Evolutionary conservation across 2,329 filamentous ascomycete genomes (phyloP).

Genomic region (Pseudogymnoascus sp.): DNA sequence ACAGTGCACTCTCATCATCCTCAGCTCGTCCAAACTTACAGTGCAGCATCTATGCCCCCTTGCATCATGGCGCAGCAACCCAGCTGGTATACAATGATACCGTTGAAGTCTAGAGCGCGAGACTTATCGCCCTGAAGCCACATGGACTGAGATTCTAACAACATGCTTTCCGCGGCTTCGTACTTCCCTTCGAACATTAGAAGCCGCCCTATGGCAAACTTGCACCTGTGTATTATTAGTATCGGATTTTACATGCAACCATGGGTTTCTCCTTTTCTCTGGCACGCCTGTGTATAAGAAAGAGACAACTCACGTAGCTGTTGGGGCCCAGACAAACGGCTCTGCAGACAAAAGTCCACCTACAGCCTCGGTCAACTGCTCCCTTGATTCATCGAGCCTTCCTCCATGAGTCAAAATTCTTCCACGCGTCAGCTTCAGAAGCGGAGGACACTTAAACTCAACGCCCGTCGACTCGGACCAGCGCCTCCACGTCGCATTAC

Average conservation of each 20-base stretch:
- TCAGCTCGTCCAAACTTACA: not conserved
- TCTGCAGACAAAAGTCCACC: not conserved
- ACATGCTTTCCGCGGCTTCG: not conserved
- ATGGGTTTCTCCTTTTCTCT: not conserved
- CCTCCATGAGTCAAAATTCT: not conserved
- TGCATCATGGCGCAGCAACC: not conserved
- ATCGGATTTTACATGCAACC: not conserved
- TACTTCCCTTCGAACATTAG: not conserved
- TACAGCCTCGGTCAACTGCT: not conserved
- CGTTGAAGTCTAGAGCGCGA: not conserved
- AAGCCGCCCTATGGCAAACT: not conserved
- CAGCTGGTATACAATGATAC: not conserved
- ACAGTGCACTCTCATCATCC: not conserved
- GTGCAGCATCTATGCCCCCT: not conserved
- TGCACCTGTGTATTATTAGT: not conserved
- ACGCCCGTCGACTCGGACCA: not conserved
- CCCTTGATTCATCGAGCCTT: not conserved
- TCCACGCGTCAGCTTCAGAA: not conserved
- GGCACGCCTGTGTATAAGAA: not conserved
- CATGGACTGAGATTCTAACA: not conserved
- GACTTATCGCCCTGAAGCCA: not conserved
- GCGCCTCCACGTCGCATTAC: not conserved
- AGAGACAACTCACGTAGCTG: not conserved
- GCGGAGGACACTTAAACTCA: not conserved
- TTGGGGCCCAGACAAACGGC: not conserved